Percentiles rank a stretch among this genome's conserved stretches.
phyloP scores from a whole-genome alignment of 148 eudicot species.

The Amaranthus palmeri region DNA sequence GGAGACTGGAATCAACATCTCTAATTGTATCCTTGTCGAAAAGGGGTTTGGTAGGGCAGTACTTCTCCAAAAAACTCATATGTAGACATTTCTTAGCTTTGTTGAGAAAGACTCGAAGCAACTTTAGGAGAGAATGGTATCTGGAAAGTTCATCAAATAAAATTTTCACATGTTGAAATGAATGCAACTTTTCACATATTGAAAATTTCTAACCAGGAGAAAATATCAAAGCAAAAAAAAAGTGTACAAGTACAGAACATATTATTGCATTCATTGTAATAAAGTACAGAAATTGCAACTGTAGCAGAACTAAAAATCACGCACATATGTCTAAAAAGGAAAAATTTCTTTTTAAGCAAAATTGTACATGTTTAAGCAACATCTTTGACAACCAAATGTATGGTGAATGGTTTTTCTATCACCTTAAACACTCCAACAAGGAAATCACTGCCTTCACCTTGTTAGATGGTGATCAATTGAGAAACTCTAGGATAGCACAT shows the following conservation, averaged over 20 bases:
- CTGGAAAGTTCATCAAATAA: slow-evolving; percentile 31
- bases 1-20: slow-evolving; percentile 16
- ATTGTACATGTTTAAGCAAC: not conserved
- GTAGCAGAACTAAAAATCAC: not conserved
- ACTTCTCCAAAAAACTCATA: slow-evolving; percentile 55
- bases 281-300: not conserved
- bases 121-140: slow-evolving; percentile 57
- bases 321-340: too few relatives aligned
- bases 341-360: not conserved
- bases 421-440: not conserved
- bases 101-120: slow-evolving; percentile 46
- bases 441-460: not conserved
- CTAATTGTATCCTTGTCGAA: slow-evolving; percentile 19
- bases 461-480: not conserved
- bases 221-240: not conserved
- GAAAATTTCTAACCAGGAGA: not conserved
- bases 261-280: not conserved
- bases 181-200: not conserved
- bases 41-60: slow-evolving; percentile 44
- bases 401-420: not conserved
- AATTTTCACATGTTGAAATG: not conserved
- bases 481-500: not conserved
- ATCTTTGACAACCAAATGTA: not conserved
- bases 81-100: slow-evolving; percentile 50
- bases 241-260: not conserved